Conservation (phyloP, 2,329 filamentous ascomycete genomes). For the Hypoxylon sp. region DNA sequence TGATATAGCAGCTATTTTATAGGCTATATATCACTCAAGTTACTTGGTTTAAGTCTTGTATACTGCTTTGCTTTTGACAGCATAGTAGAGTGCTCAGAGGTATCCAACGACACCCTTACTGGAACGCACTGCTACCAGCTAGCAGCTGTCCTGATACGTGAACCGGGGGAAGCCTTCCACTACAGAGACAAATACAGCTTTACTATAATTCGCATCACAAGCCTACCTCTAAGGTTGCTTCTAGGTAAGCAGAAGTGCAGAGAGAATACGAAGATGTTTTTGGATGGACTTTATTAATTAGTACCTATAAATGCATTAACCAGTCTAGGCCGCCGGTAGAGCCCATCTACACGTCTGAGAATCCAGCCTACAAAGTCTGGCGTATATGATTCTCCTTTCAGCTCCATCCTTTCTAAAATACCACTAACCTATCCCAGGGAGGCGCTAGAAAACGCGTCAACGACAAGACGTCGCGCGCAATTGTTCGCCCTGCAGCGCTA, state of each 20-base stretch:
- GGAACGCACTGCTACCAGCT: too few relatives aligned
- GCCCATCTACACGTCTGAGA: neutral
- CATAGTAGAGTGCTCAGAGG: too few relatives aligned
- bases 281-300: neutral
- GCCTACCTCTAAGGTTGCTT: neutral
- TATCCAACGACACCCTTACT: too few relatives aligned
- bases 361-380: slow-evolving; percentile 4
- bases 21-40: too few relatives aligned
- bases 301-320: neutral
- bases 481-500: slow-evolving; percentile 6
- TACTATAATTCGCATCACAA: neutral
- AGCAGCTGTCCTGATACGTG: too few relatives aligned
- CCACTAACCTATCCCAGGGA: neutral
- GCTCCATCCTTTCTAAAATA: slow-evolving; percentile 2
- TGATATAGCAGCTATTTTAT: too few relatives aligned
- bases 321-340: neutral
- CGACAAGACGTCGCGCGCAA: slow-evolving; percentile 12
- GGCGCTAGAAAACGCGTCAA: slow-evolving; percentile 28
- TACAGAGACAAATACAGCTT: too few relatives aligned
- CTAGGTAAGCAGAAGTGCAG: neutral
- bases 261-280: neutral
- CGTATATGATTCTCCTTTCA: slow-evolving; percentile 5
- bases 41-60: too few relatives aligned
- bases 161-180: too few relatives aligned
- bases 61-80: too few relatives aligned